Percentiles rank a stretch among this genome's conserved stretches.
Evolutionary conservation across 208 protist genomes (phyloP).

Genomic region (Trypanosomatidae sp.): DNA sequence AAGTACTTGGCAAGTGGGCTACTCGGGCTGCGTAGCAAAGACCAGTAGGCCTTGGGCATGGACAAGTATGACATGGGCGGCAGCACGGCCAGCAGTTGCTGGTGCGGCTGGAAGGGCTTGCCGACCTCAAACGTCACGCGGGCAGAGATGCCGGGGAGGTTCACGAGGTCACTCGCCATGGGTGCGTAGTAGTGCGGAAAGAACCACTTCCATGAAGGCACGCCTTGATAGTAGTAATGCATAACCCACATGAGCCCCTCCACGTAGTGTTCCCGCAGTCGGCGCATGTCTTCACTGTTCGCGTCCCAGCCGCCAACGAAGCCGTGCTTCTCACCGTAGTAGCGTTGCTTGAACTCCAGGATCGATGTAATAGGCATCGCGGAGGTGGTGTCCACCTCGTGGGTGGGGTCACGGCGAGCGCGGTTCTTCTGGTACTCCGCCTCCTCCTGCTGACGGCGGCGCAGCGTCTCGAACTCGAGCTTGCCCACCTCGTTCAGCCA

Average conservation of each 20-base stretch:
- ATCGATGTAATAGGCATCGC: conserved; percentile 48
- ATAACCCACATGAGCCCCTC: conserved; percentile 91
- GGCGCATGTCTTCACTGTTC: conserved; percentile 57
- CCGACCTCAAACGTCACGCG: conserved; percentile 65
- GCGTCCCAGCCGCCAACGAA: conserved; percentile 79
- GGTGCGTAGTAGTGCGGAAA: conserved; percentile 94
- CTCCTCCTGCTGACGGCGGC: conserved; percentile 70
- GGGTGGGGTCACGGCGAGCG: conserved; percentile 46
- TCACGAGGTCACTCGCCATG: conserved; percentile 90
- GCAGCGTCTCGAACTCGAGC: conserved; percentile 75
- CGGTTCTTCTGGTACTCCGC: conserved; percentile 73
- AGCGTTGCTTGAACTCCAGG: conserved; percentile 82
- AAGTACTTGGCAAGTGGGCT: conserved; percentile 82
- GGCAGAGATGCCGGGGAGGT: conserved; percentile 60
- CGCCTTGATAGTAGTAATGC: conserved; percentile 88
- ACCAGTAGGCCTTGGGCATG: conserved; percentile 88
- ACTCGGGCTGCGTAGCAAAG: conserved; percentile 60
- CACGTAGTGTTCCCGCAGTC: conserved; percentile 79
- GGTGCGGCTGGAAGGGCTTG: conserved; percentile 86
- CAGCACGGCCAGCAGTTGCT: conserved; percentile 99
- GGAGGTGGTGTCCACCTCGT: conserved; percentile 54
- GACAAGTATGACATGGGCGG: conserved; percentile 93
- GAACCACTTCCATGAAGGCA: conserved; percentile 92
- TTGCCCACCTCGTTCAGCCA: conserved; percentile 76
- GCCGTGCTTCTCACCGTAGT: conserved; percentile 86